These are phyloP conservation scores for Amaranthus palmeri DNA, from an alignment of 148 eudicot genomes.

Conservation along the genomic window DNA sequence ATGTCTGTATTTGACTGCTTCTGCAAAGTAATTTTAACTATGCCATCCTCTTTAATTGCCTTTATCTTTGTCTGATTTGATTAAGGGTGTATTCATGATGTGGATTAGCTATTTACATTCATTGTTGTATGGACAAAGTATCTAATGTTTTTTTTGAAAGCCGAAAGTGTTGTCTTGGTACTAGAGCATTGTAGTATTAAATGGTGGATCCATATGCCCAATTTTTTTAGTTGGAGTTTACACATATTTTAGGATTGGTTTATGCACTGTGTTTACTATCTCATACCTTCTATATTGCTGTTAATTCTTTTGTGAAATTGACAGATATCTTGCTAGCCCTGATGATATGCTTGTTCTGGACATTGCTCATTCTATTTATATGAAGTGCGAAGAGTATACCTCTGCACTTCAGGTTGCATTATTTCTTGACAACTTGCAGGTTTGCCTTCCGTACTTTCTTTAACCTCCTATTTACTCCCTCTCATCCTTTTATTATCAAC, in stretches of 20 bases:
- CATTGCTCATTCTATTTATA: conserved; percentile 57
- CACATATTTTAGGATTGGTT: background rate
- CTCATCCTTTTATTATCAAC: background rate
- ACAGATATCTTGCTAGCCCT: conserved; percentile 89
- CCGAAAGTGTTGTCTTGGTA: background rate
- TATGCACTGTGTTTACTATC: too few relatives aligned
- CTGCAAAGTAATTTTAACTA: conserved; percentile 57
- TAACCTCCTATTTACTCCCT: background rate
- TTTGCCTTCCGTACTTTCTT: conserved; percentile 19
- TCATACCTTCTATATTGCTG: background rate
- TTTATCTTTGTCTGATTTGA: background rate
- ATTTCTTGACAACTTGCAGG: conserved; percentile 70
- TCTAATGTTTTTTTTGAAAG: background rate
- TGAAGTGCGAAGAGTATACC: conserved; percentile 69
- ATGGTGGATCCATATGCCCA: background rate
- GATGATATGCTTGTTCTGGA: conserved; percentile 77
- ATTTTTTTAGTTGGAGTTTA: background rate
- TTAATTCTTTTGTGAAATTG: conserved; percentile 1
- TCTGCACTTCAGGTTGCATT: conserved; percentile 89
- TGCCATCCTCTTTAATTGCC: conserved; percentile 1
- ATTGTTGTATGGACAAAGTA: too few relatives aligned
- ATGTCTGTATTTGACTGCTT: conserved; percentile 69
- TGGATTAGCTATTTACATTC: background rate
- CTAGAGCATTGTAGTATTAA: background rate
- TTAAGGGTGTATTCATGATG: background rate